Conservation (phyloP, 2,329 filamentous ascomycete species). For the Torrubiellomyces zombiae region DNA sequence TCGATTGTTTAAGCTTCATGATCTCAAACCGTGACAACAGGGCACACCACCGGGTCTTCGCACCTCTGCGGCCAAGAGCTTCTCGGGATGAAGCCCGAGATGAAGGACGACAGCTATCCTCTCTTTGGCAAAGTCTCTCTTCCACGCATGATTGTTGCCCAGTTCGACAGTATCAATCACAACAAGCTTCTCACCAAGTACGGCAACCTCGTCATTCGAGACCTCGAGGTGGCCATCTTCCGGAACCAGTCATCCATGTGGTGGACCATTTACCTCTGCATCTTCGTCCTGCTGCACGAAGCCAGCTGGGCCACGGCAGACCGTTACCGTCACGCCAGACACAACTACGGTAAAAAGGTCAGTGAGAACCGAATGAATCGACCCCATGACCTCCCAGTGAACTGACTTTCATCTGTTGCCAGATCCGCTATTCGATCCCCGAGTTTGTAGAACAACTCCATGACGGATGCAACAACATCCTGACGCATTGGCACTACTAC, state of each 20-base stretch:
- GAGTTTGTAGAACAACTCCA: slow-evolving; percentile 27
- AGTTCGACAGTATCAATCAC: slow-evolving; percentile 26
- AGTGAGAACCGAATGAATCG: too few species aligned
- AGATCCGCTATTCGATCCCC: slow-evolving; percentile 22
- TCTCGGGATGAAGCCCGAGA: slow-evolving; percentile 21
- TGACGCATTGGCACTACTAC: slow-evolving; percentile 35
- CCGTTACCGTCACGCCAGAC: slow-evolving; percentile 23
- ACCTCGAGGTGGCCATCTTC: slow-evolving; percentile 18
- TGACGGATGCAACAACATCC: slow-evolving; percentile 26
- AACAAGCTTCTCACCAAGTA: slow-evolving; percentile 18
- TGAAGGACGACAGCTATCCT: slow-evolving; percentile 18
- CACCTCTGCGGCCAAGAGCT: slow-evolving; percentile 23
- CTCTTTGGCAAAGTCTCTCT: slow-evolving; percentile 20
- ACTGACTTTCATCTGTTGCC: background rate
- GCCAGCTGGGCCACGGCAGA: slow-evolving; percentile 22
- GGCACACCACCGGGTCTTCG: slow-evolving; percentile 26
- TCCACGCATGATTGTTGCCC: slow-evolving; percentile 27
- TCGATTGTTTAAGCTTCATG: background rate
- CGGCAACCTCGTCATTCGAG: slow-evolving; percentile 15
- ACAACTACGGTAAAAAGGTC: slow-evolving; percentile 16
- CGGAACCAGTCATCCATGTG: slow-evolving; percentile 14
- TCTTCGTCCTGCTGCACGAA: slow-evolving; percentile 26
- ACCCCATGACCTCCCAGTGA: too few species aligned
- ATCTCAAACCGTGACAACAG: slow-evolving; percentile 10
- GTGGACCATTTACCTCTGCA: slow-evolving; percentile 19